Percentiles rank a stretch among this genome's conserved stretches.
These are phyloP conservation scores for Nitzschia sp. DNA, from an alignment of 108 stramenopile genomes.

Conservation along the genomic window DNA sequence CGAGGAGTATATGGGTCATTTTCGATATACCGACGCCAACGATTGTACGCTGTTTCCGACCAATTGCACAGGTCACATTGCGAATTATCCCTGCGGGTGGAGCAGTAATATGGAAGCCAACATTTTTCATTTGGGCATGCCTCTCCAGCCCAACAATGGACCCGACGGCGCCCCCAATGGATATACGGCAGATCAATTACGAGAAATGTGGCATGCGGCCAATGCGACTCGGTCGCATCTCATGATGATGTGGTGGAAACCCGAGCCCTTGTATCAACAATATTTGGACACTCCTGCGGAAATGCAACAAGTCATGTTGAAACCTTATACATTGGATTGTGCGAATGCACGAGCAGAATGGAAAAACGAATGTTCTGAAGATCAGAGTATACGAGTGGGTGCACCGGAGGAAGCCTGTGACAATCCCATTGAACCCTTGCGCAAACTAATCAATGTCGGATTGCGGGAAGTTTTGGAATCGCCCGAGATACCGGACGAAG, in stretches of 20 bases:
- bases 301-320: slow-evolving; percentile 22
- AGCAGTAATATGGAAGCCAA: slow-evolving; percentile 20
- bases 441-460: slow-evolving; percentile 8
- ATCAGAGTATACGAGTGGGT: slow-evolving; percentile 23
- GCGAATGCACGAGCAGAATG: neutral
- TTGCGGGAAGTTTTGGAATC: neutral
- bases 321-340: slow-evolving; percentile 28
- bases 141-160: slow-evolving; percentile 11
- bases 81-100: slow-evolving; percentile 31
- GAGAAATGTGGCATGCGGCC: slow-evolving; percentile 45
- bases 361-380: slow-evolving; percentile 12
- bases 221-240: slow-evolving; percentile 42
- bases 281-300: slow-evolving; percentile 33
- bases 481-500: neutral
- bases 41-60: slow-evolving; percentile 26
- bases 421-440: neutral
- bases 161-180: slow-evolving; percentile 23
- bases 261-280: slow-evolving; percentile 22
- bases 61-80: slow-evolving; percentile 41
- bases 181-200: slow-evolving; percentile 30
- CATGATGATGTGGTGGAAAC: slow-evolving; percentile 37
- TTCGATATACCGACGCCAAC: slow-evolving; percentile 40
- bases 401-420: slow-evolving; percentile 33
- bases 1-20: slow-evolving; percentile 42
- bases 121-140: slow-evolving; percentile 18